These are phyloP conservation scores for Fraxinus sp. DNA, from an alignment of 305 asterid species.

Conservation along the genomic window DNA sequence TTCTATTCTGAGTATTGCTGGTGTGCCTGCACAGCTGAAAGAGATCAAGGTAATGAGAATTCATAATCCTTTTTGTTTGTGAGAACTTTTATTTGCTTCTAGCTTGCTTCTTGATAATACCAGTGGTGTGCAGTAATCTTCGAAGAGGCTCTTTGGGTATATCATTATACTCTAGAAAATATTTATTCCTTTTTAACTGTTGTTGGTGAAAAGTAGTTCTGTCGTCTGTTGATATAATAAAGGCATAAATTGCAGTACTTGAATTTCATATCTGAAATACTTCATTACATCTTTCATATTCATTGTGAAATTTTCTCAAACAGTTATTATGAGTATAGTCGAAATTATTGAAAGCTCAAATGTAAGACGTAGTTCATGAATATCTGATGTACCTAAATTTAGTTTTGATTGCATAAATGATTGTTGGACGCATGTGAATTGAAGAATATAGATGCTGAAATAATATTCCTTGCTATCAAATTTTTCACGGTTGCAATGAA, in stretches of 20 bases:
- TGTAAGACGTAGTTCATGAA: neutral
- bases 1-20: conserved; percentile 85
- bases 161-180: neutral
- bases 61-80: neutral
- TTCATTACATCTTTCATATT: neutral
- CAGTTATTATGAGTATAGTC: neutral
- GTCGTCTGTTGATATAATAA: neutral
- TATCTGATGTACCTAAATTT: neutral
- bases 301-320: neutral
- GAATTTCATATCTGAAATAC: neutral
- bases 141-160: neutral
- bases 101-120: conserved; percentile 11
- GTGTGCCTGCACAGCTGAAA: conserved; percentile 84
- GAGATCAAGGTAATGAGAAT: conserved; percentile 71
- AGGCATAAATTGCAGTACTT: neutral
- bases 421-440: neutral
- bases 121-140: neutral
- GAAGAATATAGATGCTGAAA: neutral
- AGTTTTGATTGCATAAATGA: neutral
- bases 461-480: neutral
- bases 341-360: neutral
- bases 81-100: neutral
- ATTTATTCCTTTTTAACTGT: neutral
- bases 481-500: neutral
- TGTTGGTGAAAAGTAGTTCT: conserved; percentile 3